phyloP scores from a whole-genome alignment of 2,329 filamentous ascomycete genomes.

The Alternaria triticimaculans region DNA sequence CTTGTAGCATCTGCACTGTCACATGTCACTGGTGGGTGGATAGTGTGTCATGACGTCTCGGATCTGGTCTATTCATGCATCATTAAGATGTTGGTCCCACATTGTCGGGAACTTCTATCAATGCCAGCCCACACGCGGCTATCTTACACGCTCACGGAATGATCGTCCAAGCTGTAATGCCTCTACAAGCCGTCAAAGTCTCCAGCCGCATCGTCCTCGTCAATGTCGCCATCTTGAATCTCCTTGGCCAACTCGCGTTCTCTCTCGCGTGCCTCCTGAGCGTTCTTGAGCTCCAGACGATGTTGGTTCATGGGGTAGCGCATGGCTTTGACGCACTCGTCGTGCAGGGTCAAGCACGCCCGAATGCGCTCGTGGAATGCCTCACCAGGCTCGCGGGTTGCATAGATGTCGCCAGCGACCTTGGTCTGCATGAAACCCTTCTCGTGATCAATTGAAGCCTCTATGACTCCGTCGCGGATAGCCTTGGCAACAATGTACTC shows the following conservation, averaged over 20 bases:
- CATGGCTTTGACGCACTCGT: slow-evolving; percentile 99
- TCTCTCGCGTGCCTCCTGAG: slow-evolving; percentile 94
- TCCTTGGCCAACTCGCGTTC: slow-evolving; percentile 98
- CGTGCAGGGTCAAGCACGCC: slow-evolving; percentile 88
- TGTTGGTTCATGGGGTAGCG: slow-evolving; percentile 99
- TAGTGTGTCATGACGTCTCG: not conserved
- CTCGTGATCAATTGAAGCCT: slow-evolving; percentile 92
- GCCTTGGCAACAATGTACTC: slow-evolving; percentile 99
- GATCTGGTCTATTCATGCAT: slow-evolving; percentile 30
- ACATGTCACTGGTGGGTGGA: not conserved
- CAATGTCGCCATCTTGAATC: slow-evolving; percentile 96
- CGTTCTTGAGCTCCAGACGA: slow-evolving; percentile 94
- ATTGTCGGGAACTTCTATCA: slow-evolving; percentile 25
- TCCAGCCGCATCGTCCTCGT: slow-evolving; percentile 93
- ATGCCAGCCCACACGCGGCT: slow-evolving; percentile 27
- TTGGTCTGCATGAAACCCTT: slow-evolving; percentile 98
- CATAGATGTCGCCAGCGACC: slow-evolving; percentile 93
- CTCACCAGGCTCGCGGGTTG: slow-evolving; percentile 92
- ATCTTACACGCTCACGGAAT: slow-evolving; percentile 23
- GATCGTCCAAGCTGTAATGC: slow-evolving; percentile 1
- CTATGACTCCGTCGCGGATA: slow-evolving; percentile 95
- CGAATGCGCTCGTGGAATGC: slow-evolving; percentile 96
- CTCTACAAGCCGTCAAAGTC: slow-evolving; percentile 93
- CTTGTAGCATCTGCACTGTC: slow-evolving; percentile 1
- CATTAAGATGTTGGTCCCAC: slow-evolving; percentile 24